phyloP scores from a whole-genome alignment of 371 early-diverging fungal species.

The Hamiltosporidium tvaerminnensis region DNA sequence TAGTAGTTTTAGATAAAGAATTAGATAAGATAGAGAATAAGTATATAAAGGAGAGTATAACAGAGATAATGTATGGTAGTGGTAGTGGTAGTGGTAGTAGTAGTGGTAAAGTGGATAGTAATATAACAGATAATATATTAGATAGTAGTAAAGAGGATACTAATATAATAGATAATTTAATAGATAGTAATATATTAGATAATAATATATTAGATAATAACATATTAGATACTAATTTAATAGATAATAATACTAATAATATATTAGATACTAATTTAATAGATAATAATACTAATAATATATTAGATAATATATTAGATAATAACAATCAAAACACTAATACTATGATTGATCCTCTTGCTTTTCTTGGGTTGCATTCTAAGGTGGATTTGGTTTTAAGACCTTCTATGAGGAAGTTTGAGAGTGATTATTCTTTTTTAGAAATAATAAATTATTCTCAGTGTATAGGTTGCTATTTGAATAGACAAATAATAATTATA shows the following conservation, averaged over 20 bases:
- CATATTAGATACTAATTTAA: too few relatives aligned
- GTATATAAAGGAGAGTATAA: background rate
- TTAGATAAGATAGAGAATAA: background rate
- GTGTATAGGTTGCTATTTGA: conserved; percentile 19
- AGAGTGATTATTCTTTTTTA: conserved; percentile 1
- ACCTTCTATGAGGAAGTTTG: conserved; percentile 9
- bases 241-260: background rate
- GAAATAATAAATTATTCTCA: conserved; percentile 27
- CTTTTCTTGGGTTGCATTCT: background rate
- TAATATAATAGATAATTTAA: too few relatives aligned
- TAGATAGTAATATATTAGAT: too few relatives aligned
- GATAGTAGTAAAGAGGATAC: too few relatives aligned
- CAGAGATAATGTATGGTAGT: background rate
- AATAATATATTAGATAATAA: too few relatives aligned
- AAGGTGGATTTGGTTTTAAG: background rate
- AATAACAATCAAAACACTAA: background rate
- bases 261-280: background rate
- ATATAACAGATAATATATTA: conserved; percentile 12
- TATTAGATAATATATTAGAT: too few relatives aligned
- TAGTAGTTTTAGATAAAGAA: conserved; percentile 51
- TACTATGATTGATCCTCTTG: too few relatives aligned
- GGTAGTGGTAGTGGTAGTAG: background rate
- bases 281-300: background rate
- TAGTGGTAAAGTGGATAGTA: background rate
- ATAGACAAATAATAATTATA: conserved; percentile 39